phyloP scores from a whole-genome alignment of 2,329 filamentous ascomycete species.

The Colletotrichum abscissum region DNA sequence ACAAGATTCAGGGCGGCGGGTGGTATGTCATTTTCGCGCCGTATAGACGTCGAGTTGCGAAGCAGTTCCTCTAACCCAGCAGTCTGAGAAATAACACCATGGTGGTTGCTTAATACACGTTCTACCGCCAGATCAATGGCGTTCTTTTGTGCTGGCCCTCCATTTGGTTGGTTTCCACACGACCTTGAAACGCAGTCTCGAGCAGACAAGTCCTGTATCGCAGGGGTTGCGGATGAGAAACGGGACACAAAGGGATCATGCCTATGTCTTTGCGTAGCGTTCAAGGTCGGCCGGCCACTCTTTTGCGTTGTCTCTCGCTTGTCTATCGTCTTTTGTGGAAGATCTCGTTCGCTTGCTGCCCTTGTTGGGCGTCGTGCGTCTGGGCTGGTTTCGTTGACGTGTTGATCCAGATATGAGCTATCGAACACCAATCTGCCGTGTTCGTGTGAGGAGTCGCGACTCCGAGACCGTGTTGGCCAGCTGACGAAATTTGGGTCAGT shows the following conservation, averaged over 20 bases:
- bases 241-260: slow-evolving; percentile 1
- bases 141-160: background rate
- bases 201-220: background rate
- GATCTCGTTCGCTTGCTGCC: background rate
- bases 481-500: slow-evolving; percentile 37
- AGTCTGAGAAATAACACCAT: background rate
- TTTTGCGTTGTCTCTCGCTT: background rate
- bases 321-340: background rate
- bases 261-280: background rate
- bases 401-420: slow-evolving; percentile 2
- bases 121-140: background rate
- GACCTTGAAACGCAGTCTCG: background rate
- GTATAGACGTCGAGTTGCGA: background rate
- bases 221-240: background rate
- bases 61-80: background rate
- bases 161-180: background rate
- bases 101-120: background rate
- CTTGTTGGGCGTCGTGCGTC: slow-evolving; percentile 19
- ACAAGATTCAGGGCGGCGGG: slow-evolving; percentile 21
- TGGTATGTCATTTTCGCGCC: background rate
- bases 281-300: background rate
- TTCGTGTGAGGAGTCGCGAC: background rate
- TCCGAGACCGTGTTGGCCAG: slow-evolving; percentile 39
- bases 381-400: slow-evolving; percentile 15
- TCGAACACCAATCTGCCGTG: background rate